Evolutionary conservation across 805 yeast genomes (phyloP), one percentile per base, ranked within the genome.

Genomic region (Metschnikowia amazonensis): DNA sequence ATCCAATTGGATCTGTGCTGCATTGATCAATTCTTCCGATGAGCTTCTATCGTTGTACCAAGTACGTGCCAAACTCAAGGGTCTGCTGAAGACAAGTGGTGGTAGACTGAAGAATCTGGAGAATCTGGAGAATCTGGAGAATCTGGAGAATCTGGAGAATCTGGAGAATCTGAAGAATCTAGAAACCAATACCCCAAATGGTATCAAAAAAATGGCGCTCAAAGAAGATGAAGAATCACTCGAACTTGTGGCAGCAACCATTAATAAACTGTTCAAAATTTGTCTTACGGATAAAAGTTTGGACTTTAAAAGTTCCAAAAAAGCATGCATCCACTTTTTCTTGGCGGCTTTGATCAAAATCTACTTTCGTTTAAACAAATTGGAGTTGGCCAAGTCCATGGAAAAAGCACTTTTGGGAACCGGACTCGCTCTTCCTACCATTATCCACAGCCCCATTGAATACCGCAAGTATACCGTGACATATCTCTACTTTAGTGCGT

Each of bases 221-320:
- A 54, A 34, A 46, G 25, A 42, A 25, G 13, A 27, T 5, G 18
- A n/a, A 14, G 43, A 43, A 8, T 25, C 47, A 4, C 50, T 77
- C 48, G 86, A 81, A 46, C 71, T 69, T 36, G 75, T 86, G 34
- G 82, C 87, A 0, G 69, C 81, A 49, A 74, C 83, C 2, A 72
- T 89, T 44, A 89, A 88, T 62, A 75, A 80, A 48, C 77, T 90
- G 5, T 85, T 88, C 66, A 86, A 84, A 47, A 60, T 85, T 3
- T 86, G 95, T 50, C 69, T 89, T 36, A 86, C 86, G 51, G 97
- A 89, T 63, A 75, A 90, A 47, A 81, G 80, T 49, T 76, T 79
- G n/a, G 76, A 76, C 23, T 39, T 62, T 17, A 42, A 38, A 0
- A 55, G 56, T 11, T 78, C 84, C 49, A 84, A 86, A 58, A 74